Conservation (phyloP, 192 early-diverging fungal species). For the Jimgerdemannia flammicorona region DNA sequence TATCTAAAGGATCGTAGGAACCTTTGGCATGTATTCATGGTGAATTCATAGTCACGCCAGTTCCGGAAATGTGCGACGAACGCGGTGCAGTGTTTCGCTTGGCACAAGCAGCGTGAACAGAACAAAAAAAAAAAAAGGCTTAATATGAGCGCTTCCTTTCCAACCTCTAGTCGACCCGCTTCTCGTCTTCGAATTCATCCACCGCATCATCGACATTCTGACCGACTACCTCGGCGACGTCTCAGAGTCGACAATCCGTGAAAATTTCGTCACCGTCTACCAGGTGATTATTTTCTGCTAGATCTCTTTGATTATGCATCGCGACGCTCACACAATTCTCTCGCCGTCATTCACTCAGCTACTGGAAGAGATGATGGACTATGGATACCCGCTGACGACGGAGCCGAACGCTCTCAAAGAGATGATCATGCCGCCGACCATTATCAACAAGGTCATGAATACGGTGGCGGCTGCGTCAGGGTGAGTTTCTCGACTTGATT, state of each 20-base stretch:
- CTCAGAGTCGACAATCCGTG: constrained; percentile 79
- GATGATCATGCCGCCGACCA: constrained; percentile 81
- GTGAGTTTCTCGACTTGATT: constrained; percentile 10
- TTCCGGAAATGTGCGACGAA: too few relatives aligned
- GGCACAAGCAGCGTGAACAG: constrained; percentile 1
- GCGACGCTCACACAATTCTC: not conserved
- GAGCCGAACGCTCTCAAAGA: constrained; percentile 82
- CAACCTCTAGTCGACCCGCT: constrained; percentile 64
- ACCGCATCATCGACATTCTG: constrained; percentile 74
- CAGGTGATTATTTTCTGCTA: constrained; percentile 44
- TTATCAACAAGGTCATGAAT: constrained; percentile 82
- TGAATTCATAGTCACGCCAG: too few relatives aligned
- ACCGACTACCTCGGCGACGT: constrained; percentile 82
- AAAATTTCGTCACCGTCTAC: constrained; percentile 91
- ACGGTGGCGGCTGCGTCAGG: constrained; percentile 64
- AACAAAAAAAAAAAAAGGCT: not conserved
- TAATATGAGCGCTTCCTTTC: not conserved
- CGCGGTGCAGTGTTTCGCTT: not conserved
- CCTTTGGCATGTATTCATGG: not conserved
- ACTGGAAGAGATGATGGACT: constrained; percentile 92
- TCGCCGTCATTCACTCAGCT: constrained; percentile 41
- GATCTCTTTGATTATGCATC: not conserved
- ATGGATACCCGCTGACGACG: constrained; percentile 85
- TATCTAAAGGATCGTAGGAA: not conserved
- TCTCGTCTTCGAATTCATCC: constrained; percentile 82